A percentile compares a stretch with the other conserved stretches of the same genome.
Conservation (phyloP, 768 basidiomycete genomes). For the Mycena filopes region DNA sequence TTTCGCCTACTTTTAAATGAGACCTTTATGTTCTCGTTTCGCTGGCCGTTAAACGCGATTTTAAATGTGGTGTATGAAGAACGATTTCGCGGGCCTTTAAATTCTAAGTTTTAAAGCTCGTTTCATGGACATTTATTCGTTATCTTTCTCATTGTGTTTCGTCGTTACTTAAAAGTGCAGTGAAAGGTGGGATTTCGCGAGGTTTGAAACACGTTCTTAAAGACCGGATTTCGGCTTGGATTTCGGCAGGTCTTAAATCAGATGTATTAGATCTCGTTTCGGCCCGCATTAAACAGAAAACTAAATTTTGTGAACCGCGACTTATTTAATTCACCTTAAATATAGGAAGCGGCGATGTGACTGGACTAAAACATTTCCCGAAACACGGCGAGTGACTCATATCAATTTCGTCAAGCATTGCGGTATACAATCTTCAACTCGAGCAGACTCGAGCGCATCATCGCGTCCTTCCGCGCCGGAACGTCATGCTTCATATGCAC, state of each 20-base stretch:
- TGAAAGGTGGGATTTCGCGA: constrained; percentile 1
- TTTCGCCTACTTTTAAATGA: constrained; percentile 9
- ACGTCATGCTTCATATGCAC: too few relatives aligned
- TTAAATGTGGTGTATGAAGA: constrained; percentile 1
- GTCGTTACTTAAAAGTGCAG: neutral
- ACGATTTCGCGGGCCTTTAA: neutral
- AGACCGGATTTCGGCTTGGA: constrained; percentile 7
- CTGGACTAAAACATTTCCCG: too few relatives aligned
- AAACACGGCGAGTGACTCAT: too few relatives aligned
- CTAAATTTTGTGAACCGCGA: neutral
- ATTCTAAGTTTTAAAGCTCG: neutral
- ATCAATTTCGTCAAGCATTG: too few relatives aligned
- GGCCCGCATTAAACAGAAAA: neutral
- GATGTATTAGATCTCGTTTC: constrained; percentile 6
- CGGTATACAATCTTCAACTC: too few relatives aligned
- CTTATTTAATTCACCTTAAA: constrained; percentile 6
- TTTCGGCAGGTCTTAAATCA: constrained; percentile 2
- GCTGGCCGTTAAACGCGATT: constrained; percentile 2
- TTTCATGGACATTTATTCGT: neutral
- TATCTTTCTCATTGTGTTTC: neutral
- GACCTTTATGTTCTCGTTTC: neutral
- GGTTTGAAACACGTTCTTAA: neutral
- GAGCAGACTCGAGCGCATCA: too few relatives aligned
- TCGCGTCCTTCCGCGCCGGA: too few relatives aligned
- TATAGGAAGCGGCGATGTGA: constrained; percentile 8